Percentiles rank a stretch among this genome's conserved stretches.
Conservation (phyloP, 306 rosid genomes). For the Hylodesmum podocarpum region DNA sequence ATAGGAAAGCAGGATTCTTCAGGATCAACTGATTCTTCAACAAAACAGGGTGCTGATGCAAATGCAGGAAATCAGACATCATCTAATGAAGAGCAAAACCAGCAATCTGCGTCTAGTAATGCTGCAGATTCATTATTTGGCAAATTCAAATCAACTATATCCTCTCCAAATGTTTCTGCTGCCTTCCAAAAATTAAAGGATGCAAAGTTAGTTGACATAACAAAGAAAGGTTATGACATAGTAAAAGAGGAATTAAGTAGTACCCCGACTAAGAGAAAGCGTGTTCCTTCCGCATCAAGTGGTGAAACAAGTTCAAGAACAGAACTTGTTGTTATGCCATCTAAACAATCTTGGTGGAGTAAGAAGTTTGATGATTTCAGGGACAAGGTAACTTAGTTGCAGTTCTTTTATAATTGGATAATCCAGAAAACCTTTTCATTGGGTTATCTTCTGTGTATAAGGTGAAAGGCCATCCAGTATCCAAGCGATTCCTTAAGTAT, state of each 20-base stretch:
- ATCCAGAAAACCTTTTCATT: constrained; percentile 2
- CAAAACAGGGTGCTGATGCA: constrained; percentile 46
- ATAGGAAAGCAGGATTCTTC: constrained; percentile 65
- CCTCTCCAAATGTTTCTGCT: constrained; percentile 60
- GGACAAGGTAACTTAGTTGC: constrained; percentile 55
- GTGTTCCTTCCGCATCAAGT: constrained; percentile 44
- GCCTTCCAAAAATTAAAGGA: constrained; percentile 72
- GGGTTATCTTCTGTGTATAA: constrained; percentile 23
- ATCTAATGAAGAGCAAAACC: constrained; percentile 44
- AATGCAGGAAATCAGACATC: constrained; percentile 48
- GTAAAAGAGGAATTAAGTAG: constrained; percentile 80
- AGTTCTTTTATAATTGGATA: neutral
- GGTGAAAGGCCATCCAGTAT: constrained; percentile 63
- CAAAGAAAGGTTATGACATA: constrained; percentile 80
- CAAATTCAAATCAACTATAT: constrained; percentile 66
- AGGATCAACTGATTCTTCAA: constrained; percentile 52
- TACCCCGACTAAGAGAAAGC: constrained; percentile 59
- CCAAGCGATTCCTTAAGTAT: constrained; percentile 53
- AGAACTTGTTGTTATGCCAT: constrained; percentile 63
- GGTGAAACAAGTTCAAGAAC: constrained; percentile 73
- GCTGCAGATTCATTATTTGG: constrained; percentile 65
- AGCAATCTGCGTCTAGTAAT: constrained; percentile 45
- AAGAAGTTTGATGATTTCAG: constrained; percentile 77
- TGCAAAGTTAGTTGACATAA: constrained; percentile 59
- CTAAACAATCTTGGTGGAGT: constrained; percentile 70